These are phyloP conservation scores for Mycena galericulata DNA, from an alignment of 768 basidiomycete species.

Conservation along the genomic window DNA sequence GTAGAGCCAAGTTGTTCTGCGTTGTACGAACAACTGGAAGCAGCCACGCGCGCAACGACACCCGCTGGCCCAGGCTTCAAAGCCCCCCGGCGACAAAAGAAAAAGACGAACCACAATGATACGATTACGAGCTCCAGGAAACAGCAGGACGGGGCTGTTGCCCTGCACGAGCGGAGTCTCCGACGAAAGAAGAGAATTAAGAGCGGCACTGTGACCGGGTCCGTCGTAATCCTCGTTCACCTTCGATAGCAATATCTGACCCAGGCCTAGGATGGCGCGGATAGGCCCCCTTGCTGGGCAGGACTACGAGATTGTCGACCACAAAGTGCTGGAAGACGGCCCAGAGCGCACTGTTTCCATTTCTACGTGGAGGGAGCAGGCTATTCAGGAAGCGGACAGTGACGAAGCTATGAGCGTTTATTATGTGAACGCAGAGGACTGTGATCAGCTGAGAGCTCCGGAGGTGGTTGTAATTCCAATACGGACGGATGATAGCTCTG, in stretches of 20 bases:
- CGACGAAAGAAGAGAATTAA: slow-evolving; percentile 24
- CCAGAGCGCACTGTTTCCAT: slow-evolving; percentile 66
- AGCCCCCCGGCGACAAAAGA: slow-evolving; percentile 1
- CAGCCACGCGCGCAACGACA: slow-evolving; percentile 20
- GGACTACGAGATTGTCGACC: slow-evolving; percentile 57
- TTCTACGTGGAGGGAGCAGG: slow-evolving; percentile 67
- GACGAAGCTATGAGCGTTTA: slow-evolving; percentile 60
- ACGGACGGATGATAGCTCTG: not conserved
- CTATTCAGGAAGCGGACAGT: slow-evolving; percentile 52
- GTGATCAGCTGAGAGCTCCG: slow-evolving; percentile 21
- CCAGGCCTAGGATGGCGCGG: not conserved
- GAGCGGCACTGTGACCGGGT: slow-evolving; percentile 11
- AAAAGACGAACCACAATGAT: not conserved
- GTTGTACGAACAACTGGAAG: slow-evolving; percentile 23
- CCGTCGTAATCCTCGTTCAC: not conserved
- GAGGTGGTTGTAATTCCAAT: not conserved
- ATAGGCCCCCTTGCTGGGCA: slow-evolving; percentile 48
- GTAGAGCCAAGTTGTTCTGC: slow-evolving; percentile 9
- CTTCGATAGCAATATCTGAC: not conserved
- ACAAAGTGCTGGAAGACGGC: slow-evolving; percentile 59
- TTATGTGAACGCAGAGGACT: slow-evolving; percentile 54
- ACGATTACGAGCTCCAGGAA: not conserved
- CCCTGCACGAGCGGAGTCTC: not conserved
- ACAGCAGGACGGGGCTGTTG: not conserved
- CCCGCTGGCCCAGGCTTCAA: not conserved